phyloP scores from a whole-genome alignment of 192 early-diverging fungal species.

The Borealophlyctis nickersoniae region DNA sequence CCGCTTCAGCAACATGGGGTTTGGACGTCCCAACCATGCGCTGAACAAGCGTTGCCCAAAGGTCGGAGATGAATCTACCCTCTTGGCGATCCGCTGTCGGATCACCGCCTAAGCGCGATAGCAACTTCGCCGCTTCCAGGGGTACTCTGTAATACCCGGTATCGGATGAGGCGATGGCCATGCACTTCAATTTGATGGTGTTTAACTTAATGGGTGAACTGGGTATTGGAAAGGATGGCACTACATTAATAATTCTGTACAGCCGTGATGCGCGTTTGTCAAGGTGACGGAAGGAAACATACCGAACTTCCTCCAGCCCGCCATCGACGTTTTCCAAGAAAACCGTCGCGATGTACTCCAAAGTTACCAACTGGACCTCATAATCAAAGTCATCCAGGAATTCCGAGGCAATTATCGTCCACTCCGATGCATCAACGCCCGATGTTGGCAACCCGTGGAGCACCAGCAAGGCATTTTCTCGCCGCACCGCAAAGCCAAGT shows the following conservation, averaged over 20 bases:
- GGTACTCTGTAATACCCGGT: conserved; percentile 14
- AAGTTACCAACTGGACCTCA: conserved; percentile 59
- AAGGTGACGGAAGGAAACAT: not conserved
- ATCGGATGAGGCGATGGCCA: conserved; percentile 6
- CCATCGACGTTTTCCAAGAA: not conserved
- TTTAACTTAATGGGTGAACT: conserved; percentile 4
- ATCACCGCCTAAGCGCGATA: conserved; percentile 31
- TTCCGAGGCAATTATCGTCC: conserved; percentile 21
- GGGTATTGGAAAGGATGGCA: not conserved
- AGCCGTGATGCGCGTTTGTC: not conserved
- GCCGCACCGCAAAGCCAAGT: conserved; percentile 19
- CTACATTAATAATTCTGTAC: not conserved
- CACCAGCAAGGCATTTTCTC: conserved; percentile 15
- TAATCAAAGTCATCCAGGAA: conserved; percentile 58
- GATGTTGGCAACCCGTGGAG: conserved; percentile 1
- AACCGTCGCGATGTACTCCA: conserved; percentile 36
- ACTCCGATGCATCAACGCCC: not conserved
- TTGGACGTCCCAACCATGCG: conserved; percentile 38
- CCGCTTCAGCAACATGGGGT: conserved; percentile 52
- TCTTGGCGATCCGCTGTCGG: conserved; percentile 4
- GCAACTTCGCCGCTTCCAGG: conserved; percentile 37
- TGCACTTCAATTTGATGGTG: not conserved
- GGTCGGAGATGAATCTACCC: conserved; percentile 35
- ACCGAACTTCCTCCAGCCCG: not conserved
- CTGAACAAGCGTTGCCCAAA: conserved; percentile 36